These are phyloP conservation scores for Carex parvula DNA, from an alignment of 176 grass and related monocot genomes.

Conservation along the genomic window DNA sequence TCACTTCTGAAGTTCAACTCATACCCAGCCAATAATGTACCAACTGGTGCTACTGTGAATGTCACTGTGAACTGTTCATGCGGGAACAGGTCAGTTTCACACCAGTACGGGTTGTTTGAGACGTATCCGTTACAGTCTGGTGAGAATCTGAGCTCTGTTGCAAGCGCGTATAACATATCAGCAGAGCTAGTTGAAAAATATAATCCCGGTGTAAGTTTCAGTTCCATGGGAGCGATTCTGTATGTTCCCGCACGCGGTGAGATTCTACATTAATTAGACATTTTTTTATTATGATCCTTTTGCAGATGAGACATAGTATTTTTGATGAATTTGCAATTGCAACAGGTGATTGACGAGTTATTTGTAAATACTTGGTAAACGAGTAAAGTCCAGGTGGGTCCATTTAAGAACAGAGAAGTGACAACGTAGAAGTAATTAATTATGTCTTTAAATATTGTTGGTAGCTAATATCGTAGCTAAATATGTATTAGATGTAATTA, in stretches of 20 bases:
- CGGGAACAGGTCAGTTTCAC: conserved; percentile 35
- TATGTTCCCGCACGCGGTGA: conserved; percentile 67
- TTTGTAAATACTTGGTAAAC: background rate
- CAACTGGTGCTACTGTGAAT: conserved; percentile 20
- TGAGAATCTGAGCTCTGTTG: conserved; percentile 48
- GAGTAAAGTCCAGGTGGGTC: background rate
- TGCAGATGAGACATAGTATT: background rate
- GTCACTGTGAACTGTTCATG: conserved; percentile 80
- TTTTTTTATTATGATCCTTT: background rate
- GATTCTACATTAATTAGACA: background rate
- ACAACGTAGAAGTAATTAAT: background rate
- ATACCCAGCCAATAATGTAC: conserved; percentile 38
- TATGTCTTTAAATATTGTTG: background rate
- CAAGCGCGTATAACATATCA: conserved; percentile 7
- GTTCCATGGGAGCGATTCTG: conserved; percentile 30
- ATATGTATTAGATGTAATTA: background rate
- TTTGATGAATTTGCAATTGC: background rate
- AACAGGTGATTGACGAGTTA: background rate
- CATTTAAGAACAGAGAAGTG: background rate
- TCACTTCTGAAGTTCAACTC: conserved; percentile 44
- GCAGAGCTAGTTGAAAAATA: conserved; percentile 37
- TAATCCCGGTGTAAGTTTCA: conserved; percentile 44
- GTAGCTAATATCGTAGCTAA: too few species aligned
- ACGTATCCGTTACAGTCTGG: conserved; percentile 48
- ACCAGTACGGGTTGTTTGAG: conserved; percentile 59